phyloP scores from a whole-genome alignment of 495 filamentous ascomycete species.

The Penicillium nucicola region DNA sequence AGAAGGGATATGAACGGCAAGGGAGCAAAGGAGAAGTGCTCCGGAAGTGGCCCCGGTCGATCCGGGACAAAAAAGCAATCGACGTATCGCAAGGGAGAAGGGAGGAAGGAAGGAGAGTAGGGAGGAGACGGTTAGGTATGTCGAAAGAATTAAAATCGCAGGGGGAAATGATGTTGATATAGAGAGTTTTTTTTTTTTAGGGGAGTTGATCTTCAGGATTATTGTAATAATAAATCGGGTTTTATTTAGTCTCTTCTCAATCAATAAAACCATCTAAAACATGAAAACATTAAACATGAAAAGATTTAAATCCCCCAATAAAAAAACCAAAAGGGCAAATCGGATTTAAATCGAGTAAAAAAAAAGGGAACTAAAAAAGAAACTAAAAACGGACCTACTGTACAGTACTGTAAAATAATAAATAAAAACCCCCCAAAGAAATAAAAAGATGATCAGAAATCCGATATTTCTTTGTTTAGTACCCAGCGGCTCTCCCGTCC shows the following conservation, averaged over 20 bases:
- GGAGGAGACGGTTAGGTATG: conserved; percentile 21
- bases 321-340: not conserved
- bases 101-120: conserved; percentile 21
- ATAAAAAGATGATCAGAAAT: conserved; percentile 10
- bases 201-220: conserved; percentile 14
- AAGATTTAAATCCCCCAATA: too few relatives aligned
- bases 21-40: conserved; percentile 40
- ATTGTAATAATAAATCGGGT: not conserved
- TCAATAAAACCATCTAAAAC: conserved; percentile 7
- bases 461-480: conserved; percentile 24
- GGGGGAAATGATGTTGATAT: conserved; percentile 33
- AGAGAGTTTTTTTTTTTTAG: conserved; percentile 18
- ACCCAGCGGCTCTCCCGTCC: conserved; percentile 37
- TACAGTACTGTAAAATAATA: conserved; percentile 6
- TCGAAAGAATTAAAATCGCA: conserved; percentile 12
- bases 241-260: not conserved
- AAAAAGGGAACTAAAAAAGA: conserved; percentile 3
- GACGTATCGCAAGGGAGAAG: conserved; percentile 41
- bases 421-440: conserved; percentile 8
- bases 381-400: conserved; percentile 3
- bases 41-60: conserved; percentile 39
- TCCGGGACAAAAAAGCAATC: conserved; percentile 28
- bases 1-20: conserved; percentile 37
- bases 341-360: not conserved
- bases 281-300: not conserved